Conservation (phyloP, 2,329 filamentous ascomycete genomes). For the Coniochaeta hoffmannii region DNA sequence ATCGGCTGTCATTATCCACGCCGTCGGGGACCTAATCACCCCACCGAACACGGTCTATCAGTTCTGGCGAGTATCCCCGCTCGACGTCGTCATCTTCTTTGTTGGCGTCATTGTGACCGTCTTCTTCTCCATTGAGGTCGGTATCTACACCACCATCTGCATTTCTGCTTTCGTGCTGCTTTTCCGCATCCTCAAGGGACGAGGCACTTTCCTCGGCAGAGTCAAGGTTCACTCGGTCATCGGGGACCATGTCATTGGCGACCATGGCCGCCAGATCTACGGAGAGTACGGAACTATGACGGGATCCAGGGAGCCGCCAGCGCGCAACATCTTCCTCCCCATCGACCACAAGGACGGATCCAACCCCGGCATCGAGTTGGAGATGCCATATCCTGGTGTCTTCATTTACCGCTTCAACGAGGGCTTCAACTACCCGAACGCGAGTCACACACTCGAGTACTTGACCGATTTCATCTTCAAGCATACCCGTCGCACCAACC, state of each 20-base stretch:
- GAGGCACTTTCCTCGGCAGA: slow-evolving; percentile 75
- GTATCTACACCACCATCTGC: slow-evolving; percentile 80
- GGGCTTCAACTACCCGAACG: slow-evolving; percentile 94
- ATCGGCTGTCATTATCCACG: slow-evolving; percentile 89
- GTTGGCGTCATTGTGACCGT: slow-evolving; percentile 84
- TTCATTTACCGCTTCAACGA: slow-evolving; percentile 95
- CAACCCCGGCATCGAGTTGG: slow-evolving; percentile 75
- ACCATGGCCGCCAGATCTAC: slow-evolving; percentile 39
- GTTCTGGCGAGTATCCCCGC: slow-evolving; percentile 87
- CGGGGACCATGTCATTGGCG: slow-evolving; percentile 64
- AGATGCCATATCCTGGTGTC: slow-evolving; percentile 79
- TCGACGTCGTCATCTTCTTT: slow-evolving; percentile 91
- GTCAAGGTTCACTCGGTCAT: slow-evolving; percentile 80
- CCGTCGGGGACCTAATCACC: slow-evolving; percentile 86
- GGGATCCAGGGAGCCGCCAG: slow-evolving; percentile 36
- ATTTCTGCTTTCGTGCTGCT: slow-evolving; percentile 72
- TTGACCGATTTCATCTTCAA: slow-evolving; percentile 61
- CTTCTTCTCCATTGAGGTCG: slow-evolving; percentile 83
- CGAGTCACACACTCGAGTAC: slow-evolving; percentile 79
- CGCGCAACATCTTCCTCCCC: slow-evolving; percentile 79
- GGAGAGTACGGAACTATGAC: slow-evolving; percentile 52
- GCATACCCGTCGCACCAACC: slow-evolving; percentile 69
- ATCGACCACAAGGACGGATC: slow-evolving; percentile 83
- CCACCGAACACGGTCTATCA: slow-evolving; percentile 87
- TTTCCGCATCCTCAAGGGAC: slow-evolving; percentile 75